These are phyloP conservation scores for Erigeron philadelphicus DNA, from an alignment of 140 eudicot genomes.

Conservation along the genomic window DNA sequence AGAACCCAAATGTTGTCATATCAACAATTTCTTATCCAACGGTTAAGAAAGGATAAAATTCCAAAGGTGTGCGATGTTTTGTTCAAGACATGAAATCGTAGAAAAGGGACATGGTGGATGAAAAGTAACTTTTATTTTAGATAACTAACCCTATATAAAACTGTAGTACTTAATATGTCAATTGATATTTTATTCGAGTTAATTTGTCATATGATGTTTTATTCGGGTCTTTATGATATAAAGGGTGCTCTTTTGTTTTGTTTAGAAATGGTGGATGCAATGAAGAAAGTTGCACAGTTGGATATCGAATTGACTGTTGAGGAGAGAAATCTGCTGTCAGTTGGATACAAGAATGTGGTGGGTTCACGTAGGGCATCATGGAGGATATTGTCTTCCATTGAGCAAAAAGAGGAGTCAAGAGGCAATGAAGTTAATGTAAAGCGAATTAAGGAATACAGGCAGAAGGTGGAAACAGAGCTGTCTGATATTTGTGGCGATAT, in stretches of 20 bases:
- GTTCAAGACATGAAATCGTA: too few species aligned
- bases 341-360: conserved; percentile 59
- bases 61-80: too few species aligned
- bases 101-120: too few species aligned
- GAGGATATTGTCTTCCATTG: conserved; percentile 62
- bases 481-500: conserved; percentile 46
- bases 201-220: conserved; percentile 7
- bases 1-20: too few species aligned
- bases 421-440: conserved; percentile 56
- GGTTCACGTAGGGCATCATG: conserved; percentile 61
- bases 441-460: conserved; percentile 54
- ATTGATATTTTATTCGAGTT: conserved; percentile 13
- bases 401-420: conserved; percentile 57
- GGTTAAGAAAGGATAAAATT: too few species aligned
- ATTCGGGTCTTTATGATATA: conserved; percentile 8
- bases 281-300: conserved; percentile 54
- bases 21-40: too few species aligned
- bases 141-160: too few species aligned
- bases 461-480: conserved; percentile 57
- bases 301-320: conserved; percentile 57
- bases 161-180: not conserved
- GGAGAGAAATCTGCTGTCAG: conserved; percentile 57
- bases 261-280: conserved; percentile 60
- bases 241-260: conserved; percentile 7
- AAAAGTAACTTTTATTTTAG: too few species aligned